Base-by-base conservation (phyloP, 768 basidiomycete genomes). In the Termitomyces sp. region DNA sequence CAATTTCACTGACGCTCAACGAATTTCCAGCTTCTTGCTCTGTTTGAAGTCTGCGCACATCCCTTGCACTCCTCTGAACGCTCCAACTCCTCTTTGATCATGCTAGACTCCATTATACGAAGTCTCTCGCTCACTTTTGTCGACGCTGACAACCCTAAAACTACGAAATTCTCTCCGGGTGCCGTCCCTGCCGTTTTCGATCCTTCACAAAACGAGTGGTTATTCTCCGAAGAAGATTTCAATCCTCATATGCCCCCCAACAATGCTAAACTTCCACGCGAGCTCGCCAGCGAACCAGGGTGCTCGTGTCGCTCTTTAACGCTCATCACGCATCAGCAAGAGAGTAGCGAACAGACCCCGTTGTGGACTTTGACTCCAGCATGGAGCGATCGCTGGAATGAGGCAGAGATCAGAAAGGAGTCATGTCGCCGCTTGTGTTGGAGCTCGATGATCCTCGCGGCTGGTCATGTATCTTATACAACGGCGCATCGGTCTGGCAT, bases 31-130 rank as follows among this genome's bases (percentile, higher is more conserved):
- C 69, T 92, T 35, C 69, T 91, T 40, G 81, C 89, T 11, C 70
- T 89, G 59, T 91, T 90, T 59, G 87, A 90, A 66, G 70, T 89
- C 56, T 88, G 83, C 59, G 79, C 85, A 0, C 87, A 90, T 67
- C 89, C 88, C 11, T 63, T 73, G 44, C 81, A 87, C 66, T 79
- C 82, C 0, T 69, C 72, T 2, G 71, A 76, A 46, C 81, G 89
- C 45, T 76, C 80, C 46, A 71, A 73, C 16, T 86, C 86, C 25
- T 73, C 85, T 11, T 69, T 90, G 71, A 56, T 78, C 48, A 76
- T 83, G 67, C 78, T 91, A 23, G 90, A 90, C 66, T 81, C 80
- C 4, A 81, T 90, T 51, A 83, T 92, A 49, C 85, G 82, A 54
- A 74, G 77, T 34, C 75, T 89, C 6, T 77, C 79, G 10, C 70